Conservation (phyloP, 2,329 filamentous ascomycete species). For the Plectosphaerella sp. region DNA sequence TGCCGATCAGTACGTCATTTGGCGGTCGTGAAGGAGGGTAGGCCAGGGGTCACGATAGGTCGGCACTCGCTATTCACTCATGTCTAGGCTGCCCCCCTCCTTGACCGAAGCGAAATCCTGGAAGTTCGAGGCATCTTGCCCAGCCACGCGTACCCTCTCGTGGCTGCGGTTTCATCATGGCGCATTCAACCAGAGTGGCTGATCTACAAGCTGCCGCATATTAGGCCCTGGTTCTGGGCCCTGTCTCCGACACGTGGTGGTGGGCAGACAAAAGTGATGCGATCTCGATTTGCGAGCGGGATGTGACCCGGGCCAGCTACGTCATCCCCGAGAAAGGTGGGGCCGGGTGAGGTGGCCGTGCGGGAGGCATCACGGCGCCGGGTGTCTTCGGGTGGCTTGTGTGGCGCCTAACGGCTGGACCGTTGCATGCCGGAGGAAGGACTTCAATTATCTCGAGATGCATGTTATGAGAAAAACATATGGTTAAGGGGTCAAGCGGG, state of each 20-base stretch:
- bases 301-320: background rate
- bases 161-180: conserved; percentile 3
- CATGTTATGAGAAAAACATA: no score
- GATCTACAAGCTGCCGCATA: background rate
- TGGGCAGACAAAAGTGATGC: background rate
- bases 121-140: no score
- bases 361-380: no score
- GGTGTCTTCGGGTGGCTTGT: no score
- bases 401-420: no score
- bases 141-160: background rate
- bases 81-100: no score
- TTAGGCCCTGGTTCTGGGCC: background rate
- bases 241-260: background rate
- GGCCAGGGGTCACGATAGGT: background rate
- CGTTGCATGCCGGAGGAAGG: no score
- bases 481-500: no score
- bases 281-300: background rate
- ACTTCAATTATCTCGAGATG: no score
- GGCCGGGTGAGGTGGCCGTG: background rate
- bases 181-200: background rate
- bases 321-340: background rate
- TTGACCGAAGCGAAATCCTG: background rate
- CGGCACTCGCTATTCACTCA: no score
- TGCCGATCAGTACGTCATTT: background rate
- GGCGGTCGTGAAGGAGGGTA: background rate